Evolutionary conservation across 2,329 filamentous ascomycete species (phyloP).

Genomic region (Monilinia fructicola): DNA sequence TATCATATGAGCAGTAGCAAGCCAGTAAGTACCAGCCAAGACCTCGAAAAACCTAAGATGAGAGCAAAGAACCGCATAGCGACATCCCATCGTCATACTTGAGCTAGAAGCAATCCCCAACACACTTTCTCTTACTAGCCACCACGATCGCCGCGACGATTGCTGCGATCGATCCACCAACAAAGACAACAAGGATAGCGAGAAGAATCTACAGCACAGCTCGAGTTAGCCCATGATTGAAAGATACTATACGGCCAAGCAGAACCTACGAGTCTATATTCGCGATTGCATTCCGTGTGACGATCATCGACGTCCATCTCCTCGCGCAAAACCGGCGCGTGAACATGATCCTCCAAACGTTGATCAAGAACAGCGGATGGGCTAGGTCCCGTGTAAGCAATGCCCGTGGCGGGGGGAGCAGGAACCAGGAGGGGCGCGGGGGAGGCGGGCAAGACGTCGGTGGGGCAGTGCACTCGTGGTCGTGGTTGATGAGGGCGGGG

Average conservation of each 20-base stretch:
- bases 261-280: neutral
- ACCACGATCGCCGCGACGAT: neutral
- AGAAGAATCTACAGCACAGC: neutral
- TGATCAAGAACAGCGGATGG: neutral
- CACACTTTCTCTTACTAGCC: neutral
- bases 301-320: neutral
- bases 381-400: neutral
- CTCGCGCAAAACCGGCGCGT: neutral
- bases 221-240: neutral
- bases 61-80: neutral
- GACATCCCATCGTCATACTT: neutral
- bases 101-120: neutral
- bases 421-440: neutral
- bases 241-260: accelerated
- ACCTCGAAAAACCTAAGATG: neutral
- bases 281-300: neutral
- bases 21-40: neutral
- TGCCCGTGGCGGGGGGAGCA: neutral
- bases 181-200: neutral
- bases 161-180: neutral
- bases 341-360: neutral
- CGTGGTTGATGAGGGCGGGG: neutral
- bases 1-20: neutral
- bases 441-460: neutral
- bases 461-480: neutral